Evolutionary conservation across 2,329 filamentous ascomycete genomes (phyloP), one percentile per base, ranked within the genome.

Genomic region (Bimuria novae-zelandiae): DNA sequence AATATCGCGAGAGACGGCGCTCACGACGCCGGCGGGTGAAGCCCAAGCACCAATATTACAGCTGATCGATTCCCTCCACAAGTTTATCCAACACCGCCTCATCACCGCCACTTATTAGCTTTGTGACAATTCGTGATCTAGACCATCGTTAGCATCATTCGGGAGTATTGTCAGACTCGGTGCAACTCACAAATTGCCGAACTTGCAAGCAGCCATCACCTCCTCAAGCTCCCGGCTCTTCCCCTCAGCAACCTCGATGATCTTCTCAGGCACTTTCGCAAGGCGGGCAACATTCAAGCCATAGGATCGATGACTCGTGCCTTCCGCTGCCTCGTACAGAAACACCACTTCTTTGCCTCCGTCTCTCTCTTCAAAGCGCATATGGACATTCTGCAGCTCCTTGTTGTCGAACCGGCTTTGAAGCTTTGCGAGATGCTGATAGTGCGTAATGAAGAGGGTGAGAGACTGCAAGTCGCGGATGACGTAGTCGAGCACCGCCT

Each of bases 401-500:
- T 82, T 80, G 6, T 79, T 73, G 12, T 79, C 78, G 53, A 95
- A 89, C 1, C 84, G 85, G 22, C 86, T 82, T 8, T 87, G 88
- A 57, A 96, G 82, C 8, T 86, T 85, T n/a, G 83, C 80, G 0
- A 99, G 83, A 60, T 87, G 88, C 76, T 99, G 94, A 73, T 99
- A 99, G 76, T 99, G 94, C 3, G 94, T 99, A 72, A 99, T 96
- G 79, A 99, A 99, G 36, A 99, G 80, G 5, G 91, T 96, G 41
- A 97, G 80, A 56, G 90, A 90, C 48, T 82, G 81, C 0, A 87
- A 82, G 14, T 92, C 83, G 21, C 85, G 81, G 22, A 95, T 88
- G 56, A 97, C 84, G 67, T 95, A 87, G 54, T 93, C 86, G 5
- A 99, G 80, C 4, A 99, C 94, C 21, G 92, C 89, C 64, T 96